Percentiles rank a stretch among this genome's conserved stretches.
Evolutionary conservation across 139 green algal species (phyloP).

Genomic region (Desmodesmus armatus): DNA sequence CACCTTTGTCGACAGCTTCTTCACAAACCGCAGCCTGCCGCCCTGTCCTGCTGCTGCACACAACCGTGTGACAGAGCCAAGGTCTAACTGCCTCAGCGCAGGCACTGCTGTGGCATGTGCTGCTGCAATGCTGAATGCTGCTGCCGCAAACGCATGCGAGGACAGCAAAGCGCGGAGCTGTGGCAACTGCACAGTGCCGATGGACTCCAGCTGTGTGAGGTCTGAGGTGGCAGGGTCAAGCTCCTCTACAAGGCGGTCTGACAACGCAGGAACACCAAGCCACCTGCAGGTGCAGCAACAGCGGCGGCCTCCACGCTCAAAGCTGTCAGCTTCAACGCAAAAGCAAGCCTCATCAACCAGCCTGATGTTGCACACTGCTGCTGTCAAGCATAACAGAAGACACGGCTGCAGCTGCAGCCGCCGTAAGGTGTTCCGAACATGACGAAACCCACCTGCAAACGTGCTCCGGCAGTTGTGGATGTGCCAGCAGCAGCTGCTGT

Average conservation of each 20-base stretch:
- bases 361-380: not conserved
- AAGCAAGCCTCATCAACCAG: not conserved
- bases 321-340: not conserved
- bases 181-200: not conserved
- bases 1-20: constrained; percentile 11
- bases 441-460: constrained; percentile 25
- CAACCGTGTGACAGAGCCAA: not conserved
- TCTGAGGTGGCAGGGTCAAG: constrained; percentile 43
- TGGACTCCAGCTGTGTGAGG: not conserved
- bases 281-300: constrained; percentile 48
- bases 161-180: constrained; percentile 43
- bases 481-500: constrained; percentile 51
- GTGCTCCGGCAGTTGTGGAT: constrained; percentile 51
- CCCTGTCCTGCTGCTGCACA: not conserved
- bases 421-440: not conserved
- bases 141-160: constrained; percentile 39
- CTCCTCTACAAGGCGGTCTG: constrained; percentile 39
- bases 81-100: not conserved
- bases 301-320: not conserved
- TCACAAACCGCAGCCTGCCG: constrained; percentile 21
- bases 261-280: not conserved
- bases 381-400: not conserved
- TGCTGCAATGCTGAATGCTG: constrained; percentile 36
- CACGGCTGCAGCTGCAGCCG: not conserved
- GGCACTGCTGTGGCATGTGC: constrained; percentile 3